Conservation (phyloP, 805 yeast species). For the Pichia membranifaciens region DNA sequence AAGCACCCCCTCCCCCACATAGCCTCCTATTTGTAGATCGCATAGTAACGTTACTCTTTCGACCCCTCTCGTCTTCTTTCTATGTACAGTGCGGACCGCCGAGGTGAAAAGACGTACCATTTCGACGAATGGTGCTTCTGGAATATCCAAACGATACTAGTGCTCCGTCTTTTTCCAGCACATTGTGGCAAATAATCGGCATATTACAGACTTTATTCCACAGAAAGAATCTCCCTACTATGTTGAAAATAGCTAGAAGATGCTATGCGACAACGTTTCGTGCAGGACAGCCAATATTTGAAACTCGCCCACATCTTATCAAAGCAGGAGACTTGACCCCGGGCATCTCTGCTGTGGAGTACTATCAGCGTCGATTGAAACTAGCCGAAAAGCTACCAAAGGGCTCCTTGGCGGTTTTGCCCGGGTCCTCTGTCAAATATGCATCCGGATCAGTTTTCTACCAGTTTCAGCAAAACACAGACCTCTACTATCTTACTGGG, state of each 20-base stretch:
- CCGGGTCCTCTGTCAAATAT: slow-evolving; percentile 66
- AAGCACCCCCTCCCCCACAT: no score
- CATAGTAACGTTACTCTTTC: no score
- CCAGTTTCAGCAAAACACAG: slow-evolving; percentile 88
- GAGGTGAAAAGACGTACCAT: no score
- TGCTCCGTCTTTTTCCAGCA: no score
- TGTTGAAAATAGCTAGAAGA: slow-evolving; percentile 5
- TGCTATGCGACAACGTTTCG: slow-evolving; percentile 12
- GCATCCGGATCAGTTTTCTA: slow-evolving; percentile 90
- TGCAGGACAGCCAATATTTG: slow-evolving; percentile 82
- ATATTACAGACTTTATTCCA: no score
- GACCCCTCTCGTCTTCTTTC: no score
- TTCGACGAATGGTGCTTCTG: no score
- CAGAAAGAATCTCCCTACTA: no score
- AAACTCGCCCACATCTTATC: slow-evolving; percentile 74
- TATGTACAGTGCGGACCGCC: no score
- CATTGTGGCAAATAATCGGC: no score
- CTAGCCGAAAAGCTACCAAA: slow-evolving; percentile 54
- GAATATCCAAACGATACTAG: no score
- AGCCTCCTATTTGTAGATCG: no score
- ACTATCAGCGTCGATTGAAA: slow-evolving; percentile 61
- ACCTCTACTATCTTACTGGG: slow-evolving; percentile 81
- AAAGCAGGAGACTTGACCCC: slow-evolving; percentile 79
- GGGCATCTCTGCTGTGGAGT: slow-evolving; percentile 80
- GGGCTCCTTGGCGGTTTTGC: slow-evolving; percentile 63